Evolutionary conservation across 139 green algal species (phyloP).

Genomic region (Limnomonas spitsbergensis): DNA sequence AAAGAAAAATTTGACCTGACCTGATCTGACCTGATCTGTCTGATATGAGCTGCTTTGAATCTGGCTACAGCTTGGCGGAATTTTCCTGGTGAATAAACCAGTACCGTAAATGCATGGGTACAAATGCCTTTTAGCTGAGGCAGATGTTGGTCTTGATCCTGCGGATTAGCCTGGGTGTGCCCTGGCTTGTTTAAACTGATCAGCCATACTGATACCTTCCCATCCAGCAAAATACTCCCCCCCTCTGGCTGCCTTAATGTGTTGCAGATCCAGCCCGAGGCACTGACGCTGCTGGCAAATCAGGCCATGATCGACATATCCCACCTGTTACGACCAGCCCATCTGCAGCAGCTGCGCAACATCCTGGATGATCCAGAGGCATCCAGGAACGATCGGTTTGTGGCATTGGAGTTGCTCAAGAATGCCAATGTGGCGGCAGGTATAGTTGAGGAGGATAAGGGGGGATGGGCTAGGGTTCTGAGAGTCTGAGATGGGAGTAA

Average conservation of each 20-base stretch:
- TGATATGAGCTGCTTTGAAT: too few species aligned
- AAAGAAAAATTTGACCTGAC: too few species aligned
- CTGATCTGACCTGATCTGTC: too few species aligned
- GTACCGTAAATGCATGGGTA: too few species aligned
- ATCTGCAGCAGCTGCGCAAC: constrained; percentile 49
- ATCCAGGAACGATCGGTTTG: constrained; percentile 43
- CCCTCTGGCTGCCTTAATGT: background rate
- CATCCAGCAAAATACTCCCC: too few species aligned
- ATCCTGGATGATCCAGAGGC: constrained; percentile 47
- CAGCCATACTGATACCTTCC: too few species aligned
- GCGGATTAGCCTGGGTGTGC: too few species aligned
- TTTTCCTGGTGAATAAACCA: too few species aligned
- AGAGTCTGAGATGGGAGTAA: background rate
- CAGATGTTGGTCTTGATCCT: too few species aligned
- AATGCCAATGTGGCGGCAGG: constrained; percentile 49
- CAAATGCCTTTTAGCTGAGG: too few species aligned
- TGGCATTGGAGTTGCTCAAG: constrained; percentile 52
- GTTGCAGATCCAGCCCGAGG: constrained; percentile 39
- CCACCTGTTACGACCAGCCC: constrained; percentile 39
- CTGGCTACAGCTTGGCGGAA: too few species aligned
- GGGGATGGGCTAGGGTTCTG: background rate
- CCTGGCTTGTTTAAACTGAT: too few species aligned
- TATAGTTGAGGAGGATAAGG: constrained; percentile 1
- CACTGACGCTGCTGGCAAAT: constrained; percentile 32
- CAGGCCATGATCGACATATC: constrained; percentile 48